A percentile compares a stretch with the other conserved stretches of the same genome.
Evolutionary conservation across 257 asterid genomes (phyloP).

Genomic region (Petunia secreta): DNA sequence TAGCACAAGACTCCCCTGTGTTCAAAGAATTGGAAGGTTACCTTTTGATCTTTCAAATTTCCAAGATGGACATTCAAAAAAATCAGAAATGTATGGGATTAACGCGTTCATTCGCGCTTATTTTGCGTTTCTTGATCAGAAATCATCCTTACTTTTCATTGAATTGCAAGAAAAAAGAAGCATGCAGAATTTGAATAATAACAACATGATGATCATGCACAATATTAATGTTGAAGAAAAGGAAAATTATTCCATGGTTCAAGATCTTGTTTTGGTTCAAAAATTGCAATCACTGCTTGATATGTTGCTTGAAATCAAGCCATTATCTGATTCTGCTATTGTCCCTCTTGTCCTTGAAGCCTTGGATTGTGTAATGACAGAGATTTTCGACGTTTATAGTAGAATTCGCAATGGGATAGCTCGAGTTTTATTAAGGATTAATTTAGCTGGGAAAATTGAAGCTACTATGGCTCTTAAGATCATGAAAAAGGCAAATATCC

Average conservation of each 20-base stretch:
- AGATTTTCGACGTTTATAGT: constrained; percentile 63
- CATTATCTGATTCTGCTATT: constrained; percentile 41
- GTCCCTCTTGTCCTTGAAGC: constrained; percentile 60
- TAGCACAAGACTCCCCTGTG: constrained; percentile 41
- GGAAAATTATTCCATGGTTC: constrained; percentile 28
- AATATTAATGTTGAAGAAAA: not conserved
- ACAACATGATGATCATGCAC: not conserved
- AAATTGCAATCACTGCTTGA: constrained; percentile 62
- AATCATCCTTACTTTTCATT: constrained; percentile 47
- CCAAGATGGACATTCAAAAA: constrained; percentile 46
- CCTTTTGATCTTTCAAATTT: constrained; percentile 79
- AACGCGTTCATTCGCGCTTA: constrained; percentile 63
- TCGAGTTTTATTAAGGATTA: constrained; percentile 52
- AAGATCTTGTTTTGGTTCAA: constrained; percentile 52
- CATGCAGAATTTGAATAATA: not conserved
- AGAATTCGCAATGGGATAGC: constrained; percentile 66
- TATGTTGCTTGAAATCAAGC: constrained; percentile 61
- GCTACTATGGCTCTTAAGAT: constrained; percentile 56
- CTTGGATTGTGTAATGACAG: constrained; percentile 67
- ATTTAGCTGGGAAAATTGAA: constrained; percentile 51
- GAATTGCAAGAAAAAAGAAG: constrained; percentile 38
- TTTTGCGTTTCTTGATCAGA: constrained; percentile 69
- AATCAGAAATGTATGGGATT: constrained; percentile 47
- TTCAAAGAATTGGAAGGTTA: constrained; percentile 57
- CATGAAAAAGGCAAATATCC: constrained; percentile 58